Percentiles rank a stretch among this genome's conserved stretches.
phyloP scores from a whole-genome alignment of 2,329 filamentous ascomycete genomes.

The Botrytis sinoallii region DNA sequence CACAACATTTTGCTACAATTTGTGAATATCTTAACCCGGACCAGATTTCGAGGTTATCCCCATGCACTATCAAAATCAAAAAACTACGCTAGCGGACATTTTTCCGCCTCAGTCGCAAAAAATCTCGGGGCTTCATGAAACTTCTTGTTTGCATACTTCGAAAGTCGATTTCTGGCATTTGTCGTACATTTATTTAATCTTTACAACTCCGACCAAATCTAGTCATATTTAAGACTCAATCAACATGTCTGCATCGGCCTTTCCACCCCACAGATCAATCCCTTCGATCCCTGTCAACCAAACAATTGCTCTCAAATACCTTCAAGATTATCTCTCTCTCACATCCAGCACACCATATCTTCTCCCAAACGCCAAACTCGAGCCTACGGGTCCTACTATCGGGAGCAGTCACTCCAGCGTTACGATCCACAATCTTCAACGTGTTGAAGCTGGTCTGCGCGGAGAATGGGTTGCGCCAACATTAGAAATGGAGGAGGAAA shows the following conservation, averaged over 20 bases:
- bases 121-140: slow-evolving; percentile 12
- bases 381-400: slow-evolving; percentile 35
- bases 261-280: slow-evolving; percentile 34
- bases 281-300: slow-evolving; percentile 32
- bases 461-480: slow-evolving; percentile 48
- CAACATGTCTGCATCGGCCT: slow-evolving; percentile 37
- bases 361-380: slow-evolving; percentile 38
- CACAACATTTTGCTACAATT: slow-evolving; percentile 33
- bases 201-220: background rate
- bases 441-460: slow-evolving; percentile 50
- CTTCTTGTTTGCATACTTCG: background rate
- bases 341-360: slow-evolving; percentile 32
- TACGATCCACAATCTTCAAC: slow-evolving; percentile 50
- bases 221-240: background rate
- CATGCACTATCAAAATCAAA: slow-evolving; percentile 15
- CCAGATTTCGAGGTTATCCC: slow-evolving; percentile 17
- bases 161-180: background rate
- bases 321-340: slow-evolving; percentile 34
- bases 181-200: background rate
- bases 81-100: slow-evolving; percentile 26
- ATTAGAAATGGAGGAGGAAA: slow-evolving; percentile 39
- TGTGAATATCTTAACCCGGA: background rate
- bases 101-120: slow-evolving; percentile 22
- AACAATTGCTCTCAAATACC: slow-evolving; percentile 34
- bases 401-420: slow-evolving; percentile 38